Conservation (phyloP, 1,284 basidiomycete species). For the Pterulicium gracile region DNA sequence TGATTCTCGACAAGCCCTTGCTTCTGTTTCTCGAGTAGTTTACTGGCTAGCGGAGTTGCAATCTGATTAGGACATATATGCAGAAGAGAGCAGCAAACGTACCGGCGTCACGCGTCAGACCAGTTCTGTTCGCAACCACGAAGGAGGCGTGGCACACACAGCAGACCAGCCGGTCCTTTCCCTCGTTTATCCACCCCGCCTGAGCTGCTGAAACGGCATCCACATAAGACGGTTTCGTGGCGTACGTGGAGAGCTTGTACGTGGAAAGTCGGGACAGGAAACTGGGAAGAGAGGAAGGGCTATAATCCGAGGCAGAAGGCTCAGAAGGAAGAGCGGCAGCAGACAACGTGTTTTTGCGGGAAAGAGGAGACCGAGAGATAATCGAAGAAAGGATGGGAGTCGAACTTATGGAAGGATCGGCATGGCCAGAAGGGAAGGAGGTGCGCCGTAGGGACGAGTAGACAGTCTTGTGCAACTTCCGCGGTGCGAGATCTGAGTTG, state of each 20-base stretch:
- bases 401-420: no score
- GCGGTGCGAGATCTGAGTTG: no score
- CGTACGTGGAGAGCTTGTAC: conserved; percentile 67
- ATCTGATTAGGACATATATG: conserved; percentile 11
- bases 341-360: conserved; percentile 24
- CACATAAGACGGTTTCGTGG: conserved; percentile 52
- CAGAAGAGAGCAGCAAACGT: conserved; percentile 20
- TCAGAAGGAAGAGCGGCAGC: conserved; percentile 19
- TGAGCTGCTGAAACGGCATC: conserved; percentile 69
- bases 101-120: conserved; percentile 67
- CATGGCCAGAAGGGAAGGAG: no score
- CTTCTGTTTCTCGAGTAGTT: conserved; percentile 59
- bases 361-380: conserved; percentile 19
- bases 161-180: conserved; percentile 65
- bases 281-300: conserved; percentile 62
- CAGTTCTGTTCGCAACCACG: conserved; percentile 54
- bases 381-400: not conserved
- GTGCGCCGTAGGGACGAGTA: not conserved
- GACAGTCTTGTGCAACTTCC: no score
- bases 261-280: conserved; percentile 64
- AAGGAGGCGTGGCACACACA: conserved; percentile 60
- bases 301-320: conserved; percentile 47
- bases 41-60: conserved; percentile 35
- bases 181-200: conserved; percentile 71
- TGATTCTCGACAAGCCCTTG: conserved; percentile 53